These are phyloP conservation scores for Aspergillus niger DNA, from an alignment of 2,329 filamentous ascomycete species.

Conservation along the genomic window DNA sequence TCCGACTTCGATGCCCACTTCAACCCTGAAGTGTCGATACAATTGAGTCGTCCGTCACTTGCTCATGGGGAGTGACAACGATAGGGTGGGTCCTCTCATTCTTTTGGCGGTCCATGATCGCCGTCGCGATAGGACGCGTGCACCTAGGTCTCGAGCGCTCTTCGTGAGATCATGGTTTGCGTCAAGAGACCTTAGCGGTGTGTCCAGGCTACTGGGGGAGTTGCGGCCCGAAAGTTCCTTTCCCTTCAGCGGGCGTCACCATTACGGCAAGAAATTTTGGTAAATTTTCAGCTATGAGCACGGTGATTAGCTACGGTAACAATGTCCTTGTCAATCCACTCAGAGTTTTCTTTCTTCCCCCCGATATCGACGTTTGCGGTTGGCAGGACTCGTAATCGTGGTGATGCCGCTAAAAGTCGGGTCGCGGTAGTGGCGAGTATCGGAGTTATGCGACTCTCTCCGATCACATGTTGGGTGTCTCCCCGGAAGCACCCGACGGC, in stretches of 20 bases:
- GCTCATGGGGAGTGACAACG: neutral
- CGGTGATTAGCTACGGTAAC: neutral
- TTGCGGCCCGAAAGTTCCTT: conserved; percentile 8
- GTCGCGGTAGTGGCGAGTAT: neutral
- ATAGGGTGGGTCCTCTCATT: neutral
- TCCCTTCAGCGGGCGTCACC: conserved; percentile 9
- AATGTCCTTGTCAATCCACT: neutral
- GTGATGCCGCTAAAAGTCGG: neutral
- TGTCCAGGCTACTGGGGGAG: conserved; percentile 11
- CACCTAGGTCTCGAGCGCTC: conserved; percentile 3
- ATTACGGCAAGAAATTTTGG: conserved; percentile 8
- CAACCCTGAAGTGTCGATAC: neutral
- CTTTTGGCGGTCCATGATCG: neutral
- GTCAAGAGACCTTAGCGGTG: conserved; percentile 16
- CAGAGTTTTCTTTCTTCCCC: neutral
- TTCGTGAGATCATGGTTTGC: conserved; percentile 24
- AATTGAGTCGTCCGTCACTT: neutral
- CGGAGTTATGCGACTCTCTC: conserved; percentile 14
- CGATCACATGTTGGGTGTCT: conserved; percentile 13
- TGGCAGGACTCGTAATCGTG: neutral
- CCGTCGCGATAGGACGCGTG: neutral
- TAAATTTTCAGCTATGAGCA: neutral
- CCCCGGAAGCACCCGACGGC: conserved; percentile 15
- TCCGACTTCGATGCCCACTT: neutral
- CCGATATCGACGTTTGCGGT: neutral